Conservation (phyloP, 345 rosid species). For the Eutrema heterophyllum region DNA sequence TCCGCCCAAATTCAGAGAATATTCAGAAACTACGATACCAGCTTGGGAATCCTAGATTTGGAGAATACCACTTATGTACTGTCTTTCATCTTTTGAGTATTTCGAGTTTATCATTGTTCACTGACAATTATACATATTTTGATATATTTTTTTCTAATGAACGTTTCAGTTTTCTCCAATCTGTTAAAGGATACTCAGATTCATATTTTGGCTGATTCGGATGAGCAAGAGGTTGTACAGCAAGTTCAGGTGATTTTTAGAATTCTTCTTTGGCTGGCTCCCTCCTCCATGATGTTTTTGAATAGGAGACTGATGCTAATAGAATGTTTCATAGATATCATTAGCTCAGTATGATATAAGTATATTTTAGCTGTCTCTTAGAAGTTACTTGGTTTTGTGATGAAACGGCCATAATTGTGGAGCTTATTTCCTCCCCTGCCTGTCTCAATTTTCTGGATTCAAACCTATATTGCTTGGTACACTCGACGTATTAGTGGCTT, state of each 20-base stretch:
- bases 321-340: neutral
- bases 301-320: neutral
- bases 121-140: neutral
- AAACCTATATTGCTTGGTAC: neutral
- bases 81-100: neutral
- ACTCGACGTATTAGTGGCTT: neutral
- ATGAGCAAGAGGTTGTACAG: conserved; percentile 91
- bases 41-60: conserved; percentile 79
- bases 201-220: conserved; percentile 96
- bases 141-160: neutral
- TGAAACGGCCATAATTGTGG: neutral
- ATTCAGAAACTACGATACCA: conserved; percentile 81
- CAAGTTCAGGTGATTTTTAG: conserved; percentile 77
- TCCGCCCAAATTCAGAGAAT: conserved; percentile 84
- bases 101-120: neutral
- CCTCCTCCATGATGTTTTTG: neutral
- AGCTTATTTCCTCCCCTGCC: neutral
- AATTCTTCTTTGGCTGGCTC: neutral
- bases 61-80: conserved; percentile 86
- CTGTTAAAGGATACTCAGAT: conserved; percentile 95
- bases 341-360: neutral
- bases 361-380: neutral
- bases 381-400: neutral
- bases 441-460: neutral
- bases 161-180: conserved; percentile 86